phyloP scores from a whole-genome alignment of 2,329 filamentous ascomycete genomes.

The Colletotrichum caudatum region DNA sequence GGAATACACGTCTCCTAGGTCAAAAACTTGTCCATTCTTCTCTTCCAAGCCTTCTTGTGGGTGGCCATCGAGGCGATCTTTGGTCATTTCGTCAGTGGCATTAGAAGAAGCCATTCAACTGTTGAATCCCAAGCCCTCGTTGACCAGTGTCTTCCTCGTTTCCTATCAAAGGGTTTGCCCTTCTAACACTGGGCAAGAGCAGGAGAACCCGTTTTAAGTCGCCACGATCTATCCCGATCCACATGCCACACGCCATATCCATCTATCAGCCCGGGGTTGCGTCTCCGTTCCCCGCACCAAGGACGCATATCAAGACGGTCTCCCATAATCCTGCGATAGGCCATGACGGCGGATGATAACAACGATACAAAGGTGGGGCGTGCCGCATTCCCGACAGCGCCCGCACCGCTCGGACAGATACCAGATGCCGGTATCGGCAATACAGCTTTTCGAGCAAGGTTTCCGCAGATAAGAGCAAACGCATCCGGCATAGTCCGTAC shows the following conservation, averaged over 20 bases:
- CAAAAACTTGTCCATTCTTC: constrained; percentile 41
- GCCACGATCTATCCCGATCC: constrained; percentile 8
- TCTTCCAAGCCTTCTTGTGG: constrained; percentile 24
- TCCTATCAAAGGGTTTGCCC: neutral
- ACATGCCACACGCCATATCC: constrained; percentile 12
- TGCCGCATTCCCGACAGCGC: constrained; percentile 32
- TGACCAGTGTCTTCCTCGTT: neutral
- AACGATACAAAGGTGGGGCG: constrained; percentile 22
- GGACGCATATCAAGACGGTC: constrained; percentile 21
- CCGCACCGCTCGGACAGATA: constrained; percentile 16
- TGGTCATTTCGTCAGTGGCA: neutral
- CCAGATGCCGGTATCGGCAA: constrained; percentile 35
- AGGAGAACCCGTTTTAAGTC: constrained; percentile 12
- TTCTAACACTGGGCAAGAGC: neutral
- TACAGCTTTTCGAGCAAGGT: neutral
- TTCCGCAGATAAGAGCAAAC: constrained; percentile 15
- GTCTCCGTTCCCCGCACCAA: constrained; percentile 30
- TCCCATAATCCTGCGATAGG: constrained; percentile 28
- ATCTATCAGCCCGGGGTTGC: constrained; percentile 22
- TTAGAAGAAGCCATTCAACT: constrained; percentile 9
- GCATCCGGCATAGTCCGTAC: neutral
- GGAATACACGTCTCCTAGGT: constrained; percentile 44
- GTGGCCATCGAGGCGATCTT: neutral
- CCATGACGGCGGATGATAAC: constrained; percentile 22
- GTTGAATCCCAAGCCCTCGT: neutral